Evolutionary conservation across 805 yeast species (phyloP).

Genomic region (Saccharomyces eubayanus): DNA sequence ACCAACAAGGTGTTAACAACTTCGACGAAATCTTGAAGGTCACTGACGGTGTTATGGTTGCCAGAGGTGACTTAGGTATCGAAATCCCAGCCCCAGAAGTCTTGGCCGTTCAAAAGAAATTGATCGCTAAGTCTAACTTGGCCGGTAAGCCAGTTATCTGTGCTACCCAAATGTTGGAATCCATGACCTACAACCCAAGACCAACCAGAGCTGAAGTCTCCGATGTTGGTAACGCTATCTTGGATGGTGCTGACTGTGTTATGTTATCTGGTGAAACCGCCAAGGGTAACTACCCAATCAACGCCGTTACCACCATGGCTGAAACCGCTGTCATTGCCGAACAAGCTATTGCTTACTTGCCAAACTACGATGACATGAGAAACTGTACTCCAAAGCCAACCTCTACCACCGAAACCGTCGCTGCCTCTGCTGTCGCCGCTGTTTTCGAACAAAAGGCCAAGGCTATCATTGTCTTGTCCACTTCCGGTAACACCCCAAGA

Average conservation of each 20-base stretch:
- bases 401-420: conserved; percentile 91
- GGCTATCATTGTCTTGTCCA: conserved; percentile 93
- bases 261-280: conserved; percentile 99
- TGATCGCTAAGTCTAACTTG: conserved; percentile 97
- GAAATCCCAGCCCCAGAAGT: conserved; percentile 99
- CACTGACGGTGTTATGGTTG: conserved; percentile 99
- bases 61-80: conserved; percentile 99
- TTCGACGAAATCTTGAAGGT: conserved; percentile 89
- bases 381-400: conserved; percentile 80
- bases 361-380: conserved; percentile 81
- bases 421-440: conserved; percentile 94
- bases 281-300: conserved; percentile 96
- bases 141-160: conserved; percentile 99
- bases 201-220: conserved; percentile 99
- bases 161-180: conserved; percentile 99
- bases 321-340: conserved; percentile 94
- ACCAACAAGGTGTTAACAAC: conserved; percentile 99
- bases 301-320: conserved; percentile 98
- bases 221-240: conserved; percentile 97
- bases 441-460: conserved; percentile 92
- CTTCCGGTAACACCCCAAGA: conserved; percentile 93
- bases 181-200: conserved; percentile 99
- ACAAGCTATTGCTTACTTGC: conserved; percentile 85
- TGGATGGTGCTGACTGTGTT: conserved; percentile 99
- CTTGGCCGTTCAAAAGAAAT: conserved; percentile 95